Evolutionary conservation across 768 basidiomycete species (phyloP), one percentile per base, ranked within the genome.

Genomic region (Sarcodon sp.): DNA sequence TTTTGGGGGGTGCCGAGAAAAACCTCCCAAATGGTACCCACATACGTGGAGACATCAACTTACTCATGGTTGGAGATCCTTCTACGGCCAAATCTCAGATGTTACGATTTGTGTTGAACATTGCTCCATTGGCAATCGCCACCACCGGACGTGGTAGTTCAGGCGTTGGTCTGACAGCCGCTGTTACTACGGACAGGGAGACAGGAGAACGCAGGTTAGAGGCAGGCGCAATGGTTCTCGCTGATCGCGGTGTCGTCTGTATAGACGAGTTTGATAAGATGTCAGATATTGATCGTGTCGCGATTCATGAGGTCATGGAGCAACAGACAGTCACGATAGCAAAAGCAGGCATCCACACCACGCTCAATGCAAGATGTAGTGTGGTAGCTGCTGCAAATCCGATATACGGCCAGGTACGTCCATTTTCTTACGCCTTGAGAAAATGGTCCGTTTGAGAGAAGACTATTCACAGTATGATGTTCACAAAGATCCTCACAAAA

Each of bases 261-360:
- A 98, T 99, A 57, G 96, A 99, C 65, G 96, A 99, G 66, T 99
- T 99, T 59, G 96, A 99, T 75, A 99, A 99, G 65, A 98, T 99
- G 96, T 93, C 90, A 27, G 96, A 99, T 61, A 76, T 98, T 54
- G 96, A 99, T 68, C 80, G 96, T 55, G 94, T 98, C 15, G 94
- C 96, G 33, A 99, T 99, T 58, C 96, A 99, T 67, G 96, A 99
- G 77, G 96, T 98, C 60, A 99, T 99, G 96, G 96, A 98, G 62
- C 94, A 97, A 64, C 96, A 99, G 62, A 99, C 96, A 0, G 94
- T 99, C 43, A 98, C 96, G 7, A 99, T 99, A 54, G 96, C 96
- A 44, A 99, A 99, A 60, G 96, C 96, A 10, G 96, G 96, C 50
- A 99, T 99, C 54, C 96, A 98, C 61, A 99, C 96, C 0, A 92